Percentiles rank a stretch among this genome's conserved stretches.
These are phyloP conservation scores for Kodamaea arcana DNA, from an alignment of 1,139 yeast species.

Conservation along the genomic window DNA sequence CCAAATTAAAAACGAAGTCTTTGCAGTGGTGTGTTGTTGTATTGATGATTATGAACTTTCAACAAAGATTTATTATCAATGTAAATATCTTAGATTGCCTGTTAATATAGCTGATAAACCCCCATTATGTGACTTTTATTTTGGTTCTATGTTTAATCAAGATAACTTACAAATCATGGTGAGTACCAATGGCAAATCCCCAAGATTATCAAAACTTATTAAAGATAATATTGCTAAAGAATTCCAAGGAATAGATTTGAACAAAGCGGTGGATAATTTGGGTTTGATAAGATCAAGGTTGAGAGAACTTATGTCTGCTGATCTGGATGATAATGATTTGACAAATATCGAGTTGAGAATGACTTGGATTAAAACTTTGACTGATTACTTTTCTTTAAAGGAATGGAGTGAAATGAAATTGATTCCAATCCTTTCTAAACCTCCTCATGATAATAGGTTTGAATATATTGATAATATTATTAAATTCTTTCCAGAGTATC, in stretches of 20 bases:
- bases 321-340: conserved; percentile 30
- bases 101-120: conserved; percentile 88
- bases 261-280: conserved; percentile 60
- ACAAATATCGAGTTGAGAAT: conserved; percentile 57
- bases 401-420: conserved; percentile 53
- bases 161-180: conserved; percentile 83
- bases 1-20: conserved; percentile 34
- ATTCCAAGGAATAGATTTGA: conserved; percentile 41
- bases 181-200: conserved; percentile 80
- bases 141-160: conserved; percentile 72
- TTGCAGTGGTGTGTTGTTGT: conserved; percentile 70
- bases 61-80: conserved; percentile 54
- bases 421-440: conserved; percentile 12
- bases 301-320: conserved; percentile 35
- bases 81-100: conserved; percentile 54
- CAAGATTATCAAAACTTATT: conserved; percentile 65
- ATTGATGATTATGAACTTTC: conserved; percentile 68
- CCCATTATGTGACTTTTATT: conserved; percentile 76
- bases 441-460: conserved; percentile 14
- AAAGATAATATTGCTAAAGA: conserved; percentile 54
- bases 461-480: conserved; percentile 27
- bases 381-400: conserved; percentile 55
- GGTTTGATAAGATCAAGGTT: conserved; percentile 54
- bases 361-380: conserved; percentile 67
- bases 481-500: conserved; percentile 35